Evolutionary conservation across 805 yeast genomes (phyloP).

Genomic region (Candida boidinii): DNA sequence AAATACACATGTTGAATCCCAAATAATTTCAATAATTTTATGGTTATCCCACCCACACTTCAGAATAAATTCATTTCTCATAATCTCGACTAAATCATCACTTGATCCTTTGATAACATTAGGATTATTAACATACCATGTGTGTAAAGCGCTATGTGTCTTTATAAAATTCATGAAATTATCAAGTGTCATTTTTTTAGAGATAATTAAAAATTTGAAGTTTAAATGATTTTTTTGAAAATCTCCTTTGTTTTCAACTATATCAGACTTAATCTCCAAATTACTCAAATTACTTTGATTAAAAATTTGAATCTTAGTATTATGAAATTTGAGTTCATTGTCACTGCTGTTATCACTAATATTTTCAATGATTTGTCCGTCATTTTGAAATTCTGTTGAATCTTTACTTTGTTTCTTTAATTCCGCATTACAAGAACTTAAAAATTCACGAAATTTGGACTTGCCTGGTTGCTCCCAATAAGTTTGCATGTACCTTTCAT

Average conservation of each 20-base stretch:
- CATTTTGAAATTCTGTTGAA: too few species aligned
- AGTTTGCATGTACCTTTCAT: constrained; percentile 47
- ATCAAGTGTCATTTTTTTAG: constrained; percentile 8
- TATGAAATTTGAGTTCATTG: constrained; percentile 16
- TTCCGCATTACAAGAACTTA: constrained; percentile 30
- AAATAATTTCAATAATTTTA: constrained; percentile 35
- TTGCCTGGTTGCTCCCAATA: constrained; percentile 90
- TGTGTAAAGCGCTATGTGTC: constrained; percentile 19
- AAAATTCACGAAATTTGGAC: constrained; percentile 34
- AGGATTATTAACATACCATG: constrained; percentile 14
- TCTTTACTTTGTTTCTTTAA: too few species aligned
- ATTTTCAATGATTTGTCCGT: too few species aligned
- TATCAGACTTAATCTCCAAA: not conserved
- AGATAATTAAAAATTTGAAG: too few species aligned
- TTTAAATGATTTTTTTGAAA: too few species aligned
- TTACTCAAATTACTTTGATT: constrained; percentile 8
- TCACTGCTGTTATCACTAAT: too few species aligned
- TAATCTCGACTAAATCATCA: constrained; percentile 11
- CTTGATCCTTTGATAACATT: constrained; percentile 9
- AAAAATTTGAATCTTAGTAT: constrained; percentile 23
- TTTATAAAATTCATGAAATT: constrained; percentile 13
- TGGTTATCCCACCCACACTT: constrained; percentile 37
- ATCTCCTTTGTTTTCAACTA: too few species aligned
- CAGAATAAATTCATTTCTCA: constrained; percentile 11
- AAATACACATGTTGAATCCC: constrained; percentile 24